Conservation (phyloP, 2,329 filamentous ascomycete genomes). For the Ophiostoma australiae region DNA sequence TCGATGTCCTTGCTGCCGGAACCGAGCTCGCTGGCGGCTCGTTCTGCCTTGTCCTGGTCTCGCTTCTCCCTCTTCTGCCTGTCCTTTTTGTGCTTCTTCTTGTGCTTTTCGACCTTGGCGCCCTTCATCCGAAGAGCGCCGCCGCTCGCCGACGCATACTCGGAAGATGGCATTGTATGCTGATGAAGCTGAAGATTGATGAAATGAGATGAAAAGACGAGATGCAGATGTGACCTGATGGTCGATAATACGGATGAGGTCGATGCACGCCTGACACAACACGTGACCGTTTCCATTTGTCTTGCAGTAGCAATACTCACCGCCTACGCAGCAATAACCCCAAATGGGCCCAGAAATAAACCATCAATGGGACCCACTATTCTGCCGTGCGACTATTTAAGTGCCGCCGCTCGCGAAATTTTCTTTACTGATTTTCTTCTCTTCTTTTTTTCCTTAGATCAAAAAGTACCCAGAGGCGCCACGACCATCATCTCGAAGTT, state of each 20-base stretch:
- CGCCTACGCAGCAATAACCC: background rate
- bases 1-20: slow-evolving; percentile 14
- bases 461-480: slow-evolving; percentile 60
- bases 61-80: slow-evolving; percentile 1
- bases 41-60: background rate
- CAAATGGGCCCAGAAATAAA: background rate
- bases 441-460: slow-evolving; percentile 49
- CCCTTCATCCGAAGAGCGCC: slow-evolving; percentile 86
- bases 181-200: background rate
- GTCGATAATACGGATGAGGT: background rate
- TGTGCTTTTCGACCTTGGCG: slow-evolving; percentile 56
- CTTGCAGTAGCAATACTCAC: background rate
- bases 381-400: slow-evolving; percentile 15
- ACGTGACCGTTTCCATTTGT: slow-evolving; percentile 3
- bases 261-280: background rate
- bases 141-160: slow-evolving; percentile 62
- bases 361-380: background rate
- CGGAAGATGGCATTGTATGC: slow-evolving; percentile 61
- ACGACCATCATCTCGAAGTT: slow-evolving; percentile 55
- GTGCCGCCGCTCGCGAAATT: slow-evolving; percentile 16
- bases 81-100: slow-evolving; percentile 43
- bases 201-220: background rate
- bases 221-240: background rate
- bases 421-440: slow-evolving; percentile 30
- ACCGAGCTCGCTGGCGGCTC: slow-evolving; percentile 9